Percentiles rank a stretch among this genome's conserved stretches.
Evolutionary conservation across 176 grass and related monocot genomes (phyloP).

Genomic region (Triticum timopheevii): DNA sequence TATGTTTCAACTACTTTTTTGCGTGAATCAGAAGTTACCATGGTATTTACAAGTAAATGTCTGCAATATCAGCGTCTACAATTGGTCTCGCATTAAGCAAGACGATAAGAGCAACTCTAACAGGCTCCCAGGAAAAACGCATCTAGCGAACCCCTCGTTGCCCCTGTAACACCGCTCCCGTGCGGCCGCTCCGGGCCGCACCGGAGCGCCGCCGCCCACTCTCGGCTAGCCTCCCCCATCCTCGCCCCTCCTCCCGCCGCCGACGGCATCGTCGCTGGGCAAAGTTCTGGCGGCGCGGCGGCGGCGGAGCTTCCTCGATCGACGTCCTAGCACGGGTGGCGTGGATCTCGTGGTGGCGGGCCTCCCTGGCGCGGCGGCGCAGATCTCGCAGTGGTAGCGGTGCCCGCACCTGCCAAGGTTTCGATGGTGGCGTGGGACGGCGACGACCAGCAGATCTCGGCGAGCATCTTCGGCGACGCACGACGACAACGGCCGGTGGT

Average conservation of each 20-base stretch:
- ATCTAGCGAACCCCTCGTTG: no score
- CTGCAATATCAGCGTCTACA: no score
- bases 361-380: background rate
- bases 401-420: background rate
- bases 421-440: background rate
- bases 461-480: no score
- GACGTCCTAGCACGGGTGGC: background rate
- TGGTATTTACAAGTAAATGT: no score
- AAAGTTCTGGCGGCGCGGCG: background rate
- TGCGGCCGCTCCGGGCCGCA: background rate
- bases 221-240: background rate
- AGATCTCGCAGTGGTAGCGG: background rate
- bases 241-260: background rate
- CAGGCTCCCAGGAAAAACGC: no score
- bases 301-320: background rate
- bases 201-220: background rate
- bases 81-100: no score
- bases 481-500: background rate
- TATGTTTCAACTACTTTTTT: no score
- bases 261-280: background rate
- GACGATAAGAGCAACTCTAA: no score
- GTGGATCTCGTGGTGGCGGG: background rate
- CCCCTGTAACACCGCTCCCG: background rate
- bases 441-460: background rate
- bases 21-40: no score